Conservation (phyloP, 2,329 filamentous ascomycete species). For the Epichloe sylvatica region DNA sequence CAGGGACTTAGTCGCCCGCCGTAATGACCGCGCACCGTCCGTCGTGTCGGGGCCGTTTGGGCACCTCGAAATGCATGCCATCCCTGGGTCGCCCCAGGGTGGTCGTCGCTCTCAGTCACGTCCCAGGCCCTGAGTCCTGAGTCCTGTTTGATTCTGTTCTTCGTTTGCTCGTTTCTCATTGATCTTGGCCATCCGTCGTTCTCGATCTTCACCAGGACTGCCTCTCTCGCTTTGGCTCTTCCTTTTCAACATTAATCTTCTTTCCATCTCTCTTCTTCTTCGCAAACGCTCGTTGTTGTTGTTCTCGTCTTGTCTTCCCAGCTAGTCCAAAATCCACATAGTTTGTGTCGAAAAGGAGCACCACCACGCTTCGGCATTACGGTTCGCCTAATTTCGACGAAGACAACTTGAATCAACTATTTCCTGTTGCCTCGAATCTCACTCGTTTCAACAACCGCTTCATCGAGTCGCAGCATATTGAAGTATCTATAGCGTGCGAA, state of each 20-base stretch:
- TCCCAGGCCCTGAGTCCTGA: neutral
- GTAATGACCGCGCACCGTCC: neutral
- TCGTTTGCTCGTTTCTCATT: constrained; percentile 7
- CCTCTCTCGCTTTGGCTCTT: constrained; percentile 48
- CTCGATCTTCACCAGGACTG: constrained; percentile 16
- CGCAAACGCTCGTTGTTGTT: neutral
- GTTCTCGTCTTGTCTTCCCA: neutral
- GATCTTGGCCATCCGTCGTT: constrained; percentile 6
- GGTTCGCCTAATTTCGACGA: neutral
- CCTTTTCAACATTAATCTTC: constrained; percentile 24
- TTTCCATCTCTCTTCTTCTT: neutral
- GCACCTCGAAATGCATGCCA: neutral
- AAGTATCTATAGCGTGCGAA: neutral
- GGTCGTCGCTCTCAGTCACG: neutral
- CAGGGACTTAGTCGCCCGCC: constrained; percentile 3
- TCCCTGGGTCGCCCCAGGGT: neutral
- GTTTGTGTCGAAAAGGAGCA: neutral
- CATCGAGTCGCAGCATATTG: neutral
- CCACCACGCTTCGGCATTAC: neutral
- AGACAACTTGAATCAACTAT: neutral
- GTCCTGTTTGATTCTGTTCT: neutral
- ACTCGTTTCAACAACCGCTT: neutral
- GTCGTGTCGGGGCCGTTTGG: neutral
- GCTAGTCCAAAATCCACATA: neutral
- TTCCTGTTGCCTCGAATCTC: neutral